Conservation (phyloP, 805 yeast species). For the Pichia cabralensis region DNA sequence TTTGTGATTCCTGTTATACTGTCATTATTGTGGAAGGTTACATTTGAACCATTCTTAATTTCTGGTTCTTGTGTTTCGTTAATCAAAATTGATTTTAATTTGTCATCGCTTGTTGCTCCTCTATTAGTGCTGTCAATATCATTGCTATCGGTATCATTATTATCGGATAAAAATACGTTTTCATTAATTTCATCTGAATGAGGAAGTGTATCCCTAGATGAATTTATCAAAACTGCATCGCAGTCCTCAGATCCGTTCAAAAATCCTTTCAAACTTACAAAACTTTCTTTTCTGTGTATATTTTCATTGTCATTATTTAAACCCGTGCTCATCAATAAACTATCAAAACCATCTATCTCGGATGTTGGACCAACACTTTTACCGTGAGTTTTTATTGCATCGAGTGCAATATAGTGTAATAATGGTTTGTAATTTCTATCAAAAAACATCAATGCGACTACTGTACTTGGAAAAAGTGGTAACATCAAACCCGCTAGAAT, state of each 20-base stretch:
- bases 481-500: constrained; percentile 36
- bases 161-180: too few relatives aligned
- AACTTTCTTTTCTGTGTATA: constrained; percentile 7
- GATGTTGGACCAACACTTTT: constrained; percentile 21
- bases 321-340: constrained; percentile 7
- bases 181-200: too few relatives aligned
- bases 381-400: constrained; percentile 39
- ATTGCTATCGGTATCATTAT: background rate
- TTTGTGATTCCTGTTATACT: background rate
- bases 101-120: too few relatives aligned
- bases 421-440: constrained; percentile 47
- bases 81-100: too few relatives aligned
- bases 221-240: constrained; percentile 11
- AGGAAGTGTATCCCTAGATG: constrained; percentile 5
- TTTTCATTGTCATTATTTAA: constrained; percentile 2
- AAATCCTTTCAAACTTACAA: constrained; percentile 7
- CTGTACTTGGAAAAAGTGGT: constrained; percentile 39
- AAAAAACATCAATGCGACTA: constrained; percentile 38
- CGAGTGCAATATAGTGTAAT: constrained; percentile 44
- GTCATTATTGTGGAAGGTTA: background rate
- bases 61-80: too few relatives aligned
- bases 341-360: constrained; percentile 13
- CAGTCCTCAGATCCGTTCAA: constrained; percentile 11
- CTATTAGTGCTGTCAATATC: background rate
- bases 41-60: too few relatives aligned